Evolutionary conservation across 2,329 filamentous ascomycete genomes (phyloP), one percentile per base, ranked within the genome.

Genomic region (Colletotrichum tropicale): DNA sequence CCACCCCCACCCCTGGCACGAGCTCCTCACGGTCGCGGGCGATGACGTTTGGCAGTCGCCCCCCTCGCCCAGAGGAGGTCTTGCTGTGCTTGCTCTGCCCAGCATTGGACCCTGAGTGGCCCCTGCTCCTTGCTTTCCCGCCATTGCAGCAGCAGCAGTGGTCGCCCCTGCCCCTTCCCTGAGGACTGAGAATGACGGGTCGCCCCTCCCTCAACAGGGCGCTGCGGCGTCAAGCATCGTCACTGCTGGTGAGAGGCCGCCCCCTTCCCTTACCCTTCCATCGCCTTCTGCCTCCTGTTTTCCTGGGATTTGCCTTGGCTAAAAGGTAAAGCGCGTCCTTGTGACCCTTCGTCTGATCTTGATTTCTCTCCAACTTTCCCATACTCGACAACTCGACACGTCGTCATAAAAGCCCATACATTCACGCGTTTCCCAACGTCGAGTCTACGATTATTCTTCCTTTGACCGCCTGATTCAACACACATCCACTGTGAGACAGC

Each of bases 311-410:
- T 66, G 34, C 43, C 36, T 74, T 74, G 74, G 34, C 64, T 61
- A 68, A 65, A 66, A 76, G 38, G 70, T 58, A 69, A 76, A 76
- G 56, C 34, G 70, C 58, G 64, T 74, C 70, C 74, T 74, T 61
- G 65, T 76, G 74, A 76, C 74, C 30, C 52, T 70, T 76, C 70
- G 18, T 76, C 74, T 74, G 74, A 76, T 76, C 64, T 62, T 55
- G 15, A 18, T 34, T 60, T 15, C 13, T 24, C 48, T 66, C 58
- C 36, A 36, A 66, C 69, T 60, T 72, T 69, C 34, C 65, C 70
- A 73, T 76, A 15, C 43, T 24, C 32, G 26, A 61, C 9, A 24
- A 48, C 24, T 38, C 56, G 48, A 69, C 62, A 64, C 55, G 34
- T 52, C 70, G 65, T 61, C 72, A 60, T 74, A 73, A 69, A 74